Percentiles rank a stretch among this genome's conserved stretches.
Evolutionary conservation across 2,329 filamentous ascomycete genomes (phyloP).

Genomic region (Exophiala aquamarina): DNA sequence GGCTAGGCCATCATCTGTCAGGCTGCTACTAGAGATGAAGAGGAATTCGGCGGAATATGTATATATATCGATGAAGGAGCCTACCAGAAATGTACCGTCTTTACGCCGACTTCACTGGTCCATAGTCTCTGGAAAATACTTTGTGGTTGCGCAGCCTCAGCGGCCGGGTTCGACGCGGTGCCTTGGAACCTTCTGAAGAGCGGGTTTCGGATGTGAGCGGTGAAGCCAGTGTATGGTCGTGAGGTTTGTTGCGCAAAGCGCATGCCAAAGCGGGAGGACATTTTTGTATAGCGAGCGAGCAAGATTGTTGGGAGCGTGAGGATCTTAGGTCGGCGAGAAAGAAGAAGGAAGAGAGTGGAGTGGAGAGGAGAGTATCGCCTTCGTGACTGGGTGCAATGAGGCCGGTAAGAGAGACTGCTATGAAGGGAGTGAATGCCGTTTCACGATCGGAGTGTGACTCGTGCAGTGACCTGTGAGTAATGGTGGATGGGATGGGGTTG

Average conservation of each 20-base stretch:
- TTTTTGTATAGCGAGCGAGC: constrained; percentile 32
- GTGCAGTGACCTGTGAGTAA: too few species aligned
- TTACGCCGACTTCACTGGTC: constrained; percentile 77
- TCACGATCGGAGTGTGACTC: too few species aligned
- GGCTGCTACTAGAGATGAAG: too few species aligned
- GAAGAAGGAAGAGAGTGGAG: constrained; percentile 3
- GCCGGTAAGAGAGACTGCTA: too few species aligned
- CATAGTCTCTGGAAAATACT: constrained; percentile 72
- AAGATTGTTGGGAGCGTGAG: constrained; percentile 8
- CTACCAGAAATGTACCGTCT: constrained; percentile 98
- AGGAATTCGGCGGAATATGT: too few species aligned
- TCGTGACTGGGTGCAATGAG: not conserved
- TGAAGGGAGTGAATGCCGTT: too few species aligned
- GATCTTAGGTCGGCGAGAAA: not conserved
- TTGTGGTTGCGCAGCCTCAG: constrained; percentile 40
- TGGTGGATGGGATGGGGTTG: constrained; percentile 1
- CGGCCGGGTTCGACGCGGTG: constrained; percentile 54
- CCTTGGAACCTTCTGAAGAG: constrained; percentile 69
- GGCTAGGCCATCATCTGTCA: not conserved
- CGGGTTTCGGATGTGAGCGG: constrained; percentile 50
- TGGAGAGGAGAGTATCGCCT: constrained; percentile 16
- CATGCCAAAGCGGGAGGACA: constrained; percentile 59
- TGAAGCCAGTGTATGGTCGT: constrained; percentile 40
- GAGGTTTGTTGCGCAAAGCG: constrained; percentile 57
- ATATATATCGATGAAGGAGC: constrained; percentile 24